Conservation (phyloP, 305 asterid genomes). For the Solanum hybrid region DNA sequence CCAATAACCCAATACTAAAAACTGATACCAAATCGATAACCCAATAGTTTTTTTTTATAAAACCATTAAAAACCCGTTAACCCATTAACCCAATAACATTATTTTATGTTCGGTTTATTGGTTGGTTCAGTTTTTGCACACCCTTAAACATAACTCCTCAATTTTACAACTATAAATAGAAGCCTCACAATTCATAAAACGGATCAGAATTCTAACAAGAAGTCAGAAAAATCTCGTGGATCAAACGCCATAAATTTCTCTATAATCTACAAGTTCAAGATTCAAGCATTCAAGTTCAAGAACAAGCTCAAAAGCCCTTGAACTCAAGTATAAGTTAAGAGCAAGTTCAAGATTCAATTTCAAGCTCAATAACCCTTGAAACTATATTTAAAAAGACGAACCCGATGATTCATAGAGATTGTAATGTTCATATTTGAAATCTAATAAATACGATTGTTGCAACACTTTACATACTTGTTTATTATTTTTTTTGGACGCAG, state of each 20-base stretch:
- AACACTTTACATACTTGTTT: neutral
- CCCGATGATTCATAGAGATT: neutral
- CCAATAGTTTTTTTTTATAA: too few relatives aligned
- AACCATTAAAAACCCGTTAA: too few relatives aligned
- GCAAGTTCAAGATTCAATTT: neutral
- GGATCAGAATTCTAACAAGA: neutral
- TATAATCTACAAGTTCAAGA: too few relatives aligned
- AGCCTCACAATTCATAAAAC: neutral
- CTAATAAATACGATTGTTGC: neutral
- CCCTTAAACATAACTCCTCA: neutral
- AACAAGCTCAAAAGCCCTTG: neutral
- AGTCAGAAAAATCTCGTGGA: neutral
- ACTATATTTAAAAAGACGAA: neutral
- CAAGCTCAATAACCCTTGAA: neutral
- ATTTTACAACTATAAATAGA: neutral
- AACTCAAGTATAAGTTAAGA: neutral
- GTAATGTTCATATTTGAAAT: neutral
- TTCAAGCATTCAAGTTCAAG: neutral
- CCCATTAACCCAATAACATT: too few relatives aligned
- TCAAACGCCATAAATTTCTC: neutral
- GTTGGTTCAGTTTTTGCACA: too few relatives aligned
- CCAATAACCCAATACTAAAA: too few relatives aligned
- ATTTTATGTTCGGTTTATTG: too few relatives aligned
- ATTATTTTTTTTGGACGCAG: neutral
- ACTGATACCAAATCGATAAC: too few relatives aligned